Conservation (phyloP, 768 basidiomycete genomes). For the Grammothele lineata region DNA sequence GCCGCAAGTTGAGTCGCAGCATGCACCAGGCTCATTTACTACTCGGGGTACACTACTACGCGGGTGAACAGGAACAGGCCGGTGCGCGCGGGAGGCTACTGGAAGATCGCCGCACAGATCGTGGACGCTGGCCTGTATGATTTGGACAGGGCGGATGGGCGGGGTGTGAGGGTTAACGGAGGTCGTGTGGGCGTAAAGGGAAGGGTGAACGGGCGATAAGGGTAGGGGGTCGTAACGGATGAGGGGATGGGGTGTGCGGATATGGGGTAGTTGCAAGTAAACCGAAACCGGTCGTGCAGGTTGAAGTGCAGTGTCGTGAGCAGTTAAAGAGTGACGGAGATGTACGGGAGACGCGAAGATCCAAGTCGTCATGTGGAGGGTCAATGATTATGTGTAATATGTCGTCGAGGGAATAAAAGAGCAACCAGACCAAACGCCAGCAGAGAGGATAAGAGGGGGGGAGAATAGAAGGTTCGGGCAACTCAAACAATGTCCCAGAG, state of each 20-base stretch:
- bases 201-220: background rate
- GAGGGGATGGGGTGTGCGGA: background rate
- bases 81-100: no score
- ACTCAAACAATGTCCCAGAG: slow-evolving; percentile 86
- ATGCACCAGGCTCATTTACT: slow-evolving; percentile 9
- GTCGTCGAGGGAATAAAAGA: background rate
- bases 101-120: background rate
- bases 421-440: background rate
- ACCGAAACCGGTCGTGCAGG: slow-evolving; percentile 25
- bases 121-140: slow-evolving; percentile 10
- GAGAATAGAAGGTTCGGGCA: background rate
- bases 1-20: slow-evolving; percentile 33
- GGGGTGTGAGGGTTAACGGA: background rate
- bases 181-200: background rate
- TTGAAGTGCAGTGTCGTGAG: slow-evolving; percentile 18
- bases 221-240: background rate
- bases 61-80: background rate
- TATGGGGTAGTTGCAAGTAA: background rate
- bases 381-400: no score
- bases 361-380: background rate
- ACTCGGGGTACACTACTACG: slow-evolving; percentile 8
- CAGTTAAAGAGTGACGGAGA: slow-evolving; percentile 6
- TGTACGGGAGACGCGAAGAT: background rate
- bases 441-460: background rate
- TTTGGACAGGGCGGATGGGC: slow-evolving; percentile 7